Evolutionary conservation across 2,329 filamentous ascomycete species (phyloP).

Genomic region (Fusarium sp.): DNA sequence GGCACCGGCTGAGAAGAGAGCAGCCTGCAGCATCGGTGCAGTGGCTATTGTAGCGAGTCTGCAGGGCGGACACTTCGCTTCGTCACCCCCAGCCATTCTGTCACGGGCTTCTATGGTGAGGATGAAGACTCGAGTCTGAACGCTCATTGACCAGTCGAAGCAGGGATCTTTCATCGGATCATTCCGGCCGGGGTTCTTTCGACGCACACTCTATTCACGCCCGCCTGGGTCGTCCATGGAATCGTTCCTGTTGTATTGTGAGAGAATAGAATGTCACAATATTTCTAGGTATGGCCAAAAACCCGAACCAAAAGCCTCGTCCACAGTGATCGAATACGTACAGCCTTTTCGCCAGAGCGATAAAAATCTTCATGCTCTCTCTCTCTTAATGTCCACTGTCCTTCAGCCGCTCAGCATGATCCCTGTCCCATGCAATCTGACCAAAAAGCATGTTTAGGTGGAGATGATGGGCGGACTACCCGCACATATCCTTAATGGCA

Average conservation of each 20-base stretch:
- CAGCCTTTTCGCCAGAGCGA: constrained; percentile 17
- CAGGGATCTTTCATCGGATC: constrained; percentile 19
- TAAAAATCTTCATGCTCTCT: constrained; percentile 27
- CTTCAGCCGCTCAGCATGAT: constrained; percentile 39
- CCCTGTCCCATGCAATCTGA: constrained; percentile 34
- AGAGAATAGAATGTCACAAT: neutral
- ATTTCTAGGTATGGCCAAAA: neutral
- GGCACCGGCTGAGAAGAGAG: constrained; percentile 39
- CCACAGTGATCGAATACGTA: neutral
- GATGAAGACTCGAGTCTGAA: neutral
- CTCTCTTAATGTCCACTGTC: constrained; percentile 21
- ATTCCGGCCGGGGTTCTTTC: constrained; percentile 2
- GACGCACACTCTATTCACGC: neutral
- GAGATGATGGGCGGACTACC: constrained; percentile 8
- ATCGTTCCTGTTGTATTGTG: neutral
- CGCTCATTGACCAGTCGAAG: neutral
- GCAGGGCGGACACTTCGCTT: neutral
- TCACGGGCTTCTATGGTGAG: neutral
- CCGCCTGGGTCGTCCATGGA: neutral
- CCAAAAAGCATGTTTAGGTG: constrained; percentile 29
- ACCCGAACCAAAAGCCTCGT: neutral
- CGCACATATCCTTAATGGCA: constrained; percentile 6
- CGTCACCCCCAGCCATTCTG: neutral
- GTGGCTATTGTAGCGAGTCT: constrained; percentile 12
- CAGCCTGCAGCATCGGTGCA: constrained; percentile 32